Conservation (phyloP, 176 grass and related monocot genomes). For the Aegilops tauschii region DNA sequence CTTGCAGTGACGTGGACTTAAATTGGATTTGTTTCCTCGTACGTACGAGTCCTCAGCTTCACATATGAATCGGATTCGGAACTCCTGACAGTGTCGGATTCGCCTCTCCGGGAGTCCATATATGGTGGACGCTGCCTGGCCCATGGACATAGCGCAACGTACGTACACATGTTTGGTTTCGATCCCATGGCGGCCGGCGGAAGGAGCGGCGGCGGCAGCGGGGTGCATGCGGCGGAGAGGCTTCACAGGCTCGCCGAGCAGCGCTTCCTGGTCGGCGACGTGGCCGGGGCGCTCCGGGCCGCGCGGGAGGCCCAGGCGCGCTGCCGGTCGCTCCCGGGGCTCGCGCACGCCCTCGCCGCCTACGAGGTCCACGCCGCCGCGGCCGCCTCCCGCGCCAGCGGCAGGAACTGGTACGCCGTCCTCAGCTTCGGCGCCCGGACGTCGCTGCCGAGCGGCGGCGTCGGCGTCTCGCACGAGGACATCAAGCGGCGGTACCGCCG, state of each 20-base stretch:
- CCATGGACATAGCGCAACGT: no score
- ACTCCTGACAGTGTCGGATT: not conserved
- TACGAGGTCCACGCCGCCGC: conserved; percentile 32
- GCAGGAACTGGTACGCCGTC: conserved; percentile 23
- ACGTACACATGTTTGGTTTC: not conserved
- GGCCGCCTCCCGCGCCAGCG: not conserved
- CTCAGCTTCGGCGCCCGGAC: not conserved
- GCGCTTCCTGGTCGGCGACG: not conserved
- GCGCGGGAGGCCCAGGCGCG: not conserved
- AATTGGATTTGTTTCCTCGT: not conserved
- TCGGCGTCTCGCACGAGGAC: not conserved
- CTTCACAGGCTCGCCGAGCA: not conserved
- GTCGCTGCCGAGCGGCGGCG: no score
- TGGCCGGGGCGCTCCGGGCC: not conserved
- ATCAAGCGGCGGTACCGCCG: not conserved
- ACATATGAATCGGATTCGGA: not conserved
- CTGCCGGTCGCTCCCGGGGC: not conserved
- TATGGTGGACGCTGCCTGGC: not conserved
- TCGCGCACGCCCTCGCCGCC: not conserved
- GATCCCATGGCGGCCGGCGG: not conserved
- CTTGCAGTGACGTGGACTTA: no score
- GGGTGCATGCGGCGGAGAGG: not conserved
- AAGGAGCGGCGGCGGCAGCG: not conserved
- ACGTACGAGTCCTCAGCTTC: not conserved
- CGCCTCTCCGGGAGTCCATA: not conserved